phyloP scores from a whole-genome alignment of 106 monocot genomes.

The Dendrobium nobile region DNA sequence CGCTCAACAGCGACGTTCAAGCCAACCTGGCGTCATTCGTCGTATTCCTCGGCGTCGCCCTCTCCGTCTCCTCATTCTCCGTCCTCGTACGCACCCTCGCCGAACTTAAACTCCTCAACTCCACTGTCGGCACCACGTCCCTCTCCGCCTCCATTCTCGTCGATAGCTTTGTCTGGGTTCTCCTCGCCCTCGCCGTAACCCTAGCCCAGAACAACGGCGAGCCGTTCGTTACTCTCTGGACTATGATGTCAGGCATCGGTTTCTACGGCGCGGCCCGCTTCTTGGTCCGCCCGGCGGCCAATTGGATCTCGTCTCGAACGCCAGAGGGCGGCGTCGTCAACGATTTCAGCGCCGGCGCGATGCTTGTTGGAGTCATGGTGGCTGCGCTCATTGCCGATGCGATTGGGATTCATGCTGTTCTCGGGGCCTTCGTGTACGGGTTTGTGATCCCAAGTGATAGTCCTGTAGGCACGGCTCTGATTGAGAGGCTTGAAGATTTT shows the following conservation, averaged over 20 bases:
- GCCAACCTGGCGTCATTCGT: conserved; percentile 7
- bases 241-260: conserved; percentile 18
- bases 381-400: conserved; percentile 29
- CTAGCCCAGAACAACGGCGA: conserved; percentile 12
- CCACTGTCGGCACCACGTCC: conserved; percentile 20
- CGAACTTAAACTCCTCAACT: conserved; percentile 35
- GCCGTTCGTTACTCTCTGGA: not conserved
- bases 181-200: conserved; percentile 40
- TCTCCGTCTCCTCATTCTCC: conserved; percentile 37
- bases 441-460: conserved; percentile 47
- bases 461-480: conserved; percentile 29
- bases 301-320: conserved; percentile 24
- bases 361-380: conserved; percentile 44
- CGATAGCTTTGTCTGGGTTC: conserved; percentile 35
- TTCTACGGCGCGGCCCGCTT: conserved; percentile 10
- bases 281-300: conserved; percentile 18
- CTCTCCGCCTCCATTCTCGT: conserved; percentile 27
- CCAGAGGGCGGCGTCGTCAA: conserved; percentile 45
- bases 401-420: conserved; percentile 56
- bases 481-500: conserved; percentile 67
- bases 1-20: not conserved
- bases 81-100: conserved; percentile 29
- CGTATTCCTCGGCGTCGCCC: conserved; percentile 25
- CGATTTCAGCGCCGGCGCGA: conserved; percentile 26
- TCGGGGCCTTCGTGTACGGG: conserved; percentile 59